Base-by-base conservation (phyloP, 345 rosid species). In the Murraya koenigii region DNA sequence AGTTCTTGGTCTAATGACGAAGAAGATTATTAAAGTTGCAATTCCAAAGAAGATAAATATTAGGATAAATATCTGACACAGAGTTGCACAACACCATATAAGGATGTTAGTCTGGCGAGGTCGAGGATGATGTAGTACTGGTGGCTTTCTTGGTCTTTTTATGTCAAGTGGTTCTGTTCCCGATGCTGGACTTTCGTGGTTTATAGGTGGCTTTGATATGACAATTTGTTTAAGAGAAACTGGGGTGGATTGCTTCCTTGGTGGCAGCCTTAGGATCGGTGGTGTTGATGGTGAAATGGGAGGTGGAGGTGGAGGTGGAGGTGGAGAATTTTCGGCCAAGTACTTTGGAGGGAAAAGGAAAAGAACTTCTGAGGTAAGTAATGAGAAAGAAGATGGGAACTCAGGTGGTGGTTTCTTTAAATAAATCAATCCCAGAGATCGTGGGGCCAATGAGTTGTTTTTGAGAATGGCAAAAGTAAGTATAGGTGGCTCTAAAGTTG, bases 61-160 rank as follows among this genome's bases (percentile, higher is more conserved):
- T 70, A 95, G 84, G 82, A 98, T 92, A 79, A 95, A 93, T 65
- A 93, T 52, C 75, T 92, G 87, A 76, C 98, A 93, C 5, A 93
- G 35, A 67, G 93, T 82, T 44, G 94, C 97, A 49, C 87, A 85
- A 70, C 88, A 92, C 99, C 99, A 95, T 35, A 91, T 79, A 52
- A 90, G 44, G 11, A 86, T 89, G 79, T 87, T 95, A 23, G 93
- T 92, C 15, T 84, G 86, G 38, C 69, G 83, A 39, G 82, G 83
- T 15, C 80, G 86, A 70, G 89, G 88, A 63, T 71, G 96, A 62
- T 75, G 75, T 69, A 87, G 83, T 77, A 59, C 38, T 66, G 79
- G 49, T 52, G 78, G 84, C 26, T 77, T 86, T 79, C 54, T 66
- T 64, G 79, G 66, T 72, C 74, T 47, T 23, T 26, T 72, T 13